Base-by-base conservation (phyloP, 257 asterid genomes). In the Linderniella brevidens region DNA sequence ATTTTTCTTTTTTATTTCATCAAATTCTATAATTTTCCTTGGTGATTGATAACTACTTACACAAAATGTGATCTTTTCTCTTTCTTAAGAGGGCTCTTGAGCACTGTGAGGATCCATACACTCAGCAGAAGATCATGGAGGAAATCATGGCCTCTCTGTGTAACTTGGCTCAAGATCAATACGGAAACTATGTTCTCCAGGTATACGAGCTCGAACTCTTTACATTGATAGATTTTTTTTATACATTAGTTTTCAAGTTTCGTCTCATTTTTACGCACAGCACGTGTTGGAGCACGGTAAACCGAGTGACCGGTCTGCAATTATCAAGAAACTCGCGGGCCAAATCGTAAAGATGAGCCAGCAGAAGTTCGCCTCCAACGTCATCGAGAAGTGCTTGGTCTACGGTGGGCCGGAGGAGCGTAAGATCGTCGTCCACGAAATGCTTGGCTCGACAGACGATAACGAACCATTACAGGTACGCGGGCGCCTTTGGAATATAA, bases 111-210 rank as follows among this genome's bases (percentile, higher is more conserved):
- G 77, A 87, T 64, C 78, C 79, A 13, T 66, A 76, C 42, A 77
- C 77, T 46, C 79, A 71, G 67, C 50, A 58, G 41, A 63, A 38
- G 20, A 67, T 87, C 29, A 77, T 79, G 95, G 81, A 72, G 56
- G 95, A 87, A 64, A 73, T 87, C 53, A 64, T 87, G 87, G 55
- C 63, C 46, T 76, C 81, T 8, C 82, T 74, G 1, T 78, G 88
- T 51, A 70, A 68, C 65, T 65, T 87, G 15, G 93, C 87, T 19
- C 82, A 77, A 61, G 93, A 86, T 35, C 96, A 86, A 49, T 86
- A 74, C 39, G 96, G 94, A 50, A 86, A 86, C 47, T 86, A 82
- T 15, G 96, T 86, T 58, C 75, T 86, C 69, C 96, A 86, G 96
- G 96, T 86, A 67, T 7, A 12, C n/a, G n/a, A n/a, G n/a, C n/a